Conservation (phyloP, 2,329 filamentous ascomycete genomes). For the Aspergillus sp. region DNA sequence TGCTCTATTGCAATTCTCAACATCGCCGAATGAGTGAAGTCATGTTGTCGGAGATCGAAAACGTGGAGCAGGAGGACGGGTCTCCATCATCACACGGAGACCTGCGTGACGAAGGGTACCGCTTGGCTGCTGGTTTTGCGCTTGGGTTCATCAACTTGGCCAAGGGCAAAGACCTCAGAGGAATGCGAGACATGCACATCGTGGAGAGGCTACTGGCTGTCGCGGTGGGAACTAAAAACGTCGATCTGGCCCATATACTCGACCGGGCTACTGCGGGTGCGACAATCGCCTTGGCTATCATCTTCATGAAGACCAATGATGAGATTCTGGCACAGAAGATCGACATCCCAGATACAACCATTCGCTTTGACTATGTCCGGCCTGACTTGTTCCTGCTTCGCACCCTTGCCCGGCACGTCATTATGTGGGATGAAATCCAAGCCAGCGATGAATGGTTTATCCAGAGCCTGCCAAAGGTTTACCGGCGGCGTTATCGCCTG, state of each 20-base stretch:
- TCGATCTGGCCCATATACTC: constrained; percentile 87
- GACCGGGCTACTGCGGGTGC: constrained; percentile 94
- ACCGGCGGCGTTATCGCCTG: constrained; percentile 63
- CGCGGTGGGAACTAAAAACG: constrained; percentile 84
- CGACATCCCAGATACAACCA: constrained; percentile 82
- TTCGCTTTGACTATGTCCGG: constrained; percentile 93
- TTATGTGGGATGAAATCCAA: constrained; percentile 85
- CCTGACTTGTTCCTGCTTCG: constrained; percentile 89
- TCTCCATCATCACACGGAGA: constrained; percentile 66
- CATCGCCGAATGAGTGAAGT: constrained; percentile 98
- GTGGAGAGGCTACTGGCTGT: constrained; percentile 83
- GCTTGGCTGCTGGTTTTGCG: constrained; percentile 88
- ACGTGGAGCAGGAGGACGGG: constrained; percentile 75
- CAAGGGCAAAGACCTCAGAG: constrained; percentile 82
- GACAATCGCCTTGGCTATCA: constrained; percentile 82
- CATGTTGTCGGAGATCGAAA: constrained; percentile 96
- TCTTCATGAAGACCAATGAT: constrained; percentile 97
- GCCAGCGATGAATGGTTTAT: constrained; percentile 74
- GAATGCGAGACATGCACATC: constrained; percentile 89
- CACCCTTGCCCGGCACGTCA: constrained; percentile 84
- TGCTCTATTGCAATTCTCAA: constrained; percentile 92
- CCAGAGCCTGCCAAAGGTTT: constrained; percentile 68
- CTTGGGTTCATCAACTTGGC: constrained; percentile 93
- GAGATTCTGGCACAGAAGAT: constrained; percentile 83
- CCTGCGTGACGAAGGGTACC: constrained; percentile 91